These are phyloP conservation scores for Mrakia frigida DNA, from an alignment of 768 basidiomycete genomes.

Conservation along the genomic window DNA sequence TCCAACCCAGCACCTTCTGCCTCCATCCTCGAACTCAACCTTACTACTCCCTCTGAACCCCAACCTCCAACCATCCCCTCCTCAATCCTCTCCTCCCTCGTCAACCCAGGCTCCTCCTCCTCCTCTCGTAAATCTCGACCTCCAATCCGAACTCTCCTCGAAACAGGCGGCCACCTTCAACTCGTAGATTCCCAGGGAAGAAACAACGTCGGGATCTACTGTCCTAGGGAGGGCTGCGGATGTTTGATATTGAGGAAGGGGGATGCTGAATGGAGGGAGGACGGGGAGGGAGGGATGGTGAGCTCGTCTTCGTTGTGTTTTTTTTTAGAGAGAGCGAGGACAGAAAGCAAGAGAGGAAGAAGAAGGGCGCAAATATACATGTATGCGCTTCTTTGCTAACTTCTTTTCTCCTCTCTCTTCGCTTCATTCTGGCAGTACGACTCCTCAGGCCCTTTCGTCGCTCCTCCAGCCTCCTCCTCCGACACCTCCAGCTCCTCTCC, in stretches of 20 bases:
- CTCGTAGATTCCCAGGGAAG: not conserved
- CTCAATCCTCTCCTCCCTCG: slow-evolving; percentile 12
- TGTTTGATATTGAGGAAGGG: slow-evolving; percentile 40
- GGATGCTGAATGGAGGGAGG: slow-evolving; percentile 36
- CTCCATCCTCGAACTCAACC: not conserved
- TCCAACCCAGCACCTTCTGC: not conserved
- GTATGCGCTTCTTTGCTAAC: not conserved
- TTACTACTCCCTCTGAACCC: not conserved
- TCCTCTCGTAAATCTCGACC: slow-evolving; percentile 22
- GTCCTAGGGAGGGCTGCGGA: slow-evolving; percentile 41
- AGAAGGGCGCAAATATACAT: not conserved
- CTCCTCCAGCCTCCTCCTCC: slow-evolving; percentile 39
- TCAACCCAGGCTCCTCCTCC: slow-evolving; percentile 4
- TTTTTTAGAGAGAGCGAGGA: not conserved
- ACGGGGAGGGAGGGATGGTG: slow-evolving; percentile 36
- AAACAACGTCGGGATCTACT: slow-evolving; percentile 40
- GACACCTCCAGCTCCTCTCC: not conserved
- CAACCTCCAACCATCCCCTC: slow-evolving; percentile 3
- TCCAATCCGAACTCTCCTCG: not conserved
- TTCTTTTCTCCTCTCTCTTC: not conserved
- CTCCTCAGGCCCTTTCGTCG: slow-evolving; percentile 33
- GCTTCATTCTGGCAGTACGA: slow-evolving; percentile 1
- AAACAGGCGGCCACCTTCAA: not conserved
- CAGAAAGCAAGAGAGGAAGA: too few species aligned
- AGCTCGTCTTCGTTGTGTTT: slow-evolving; percentile 9